phyloP scores from a whole-genome alignment of 1,284 basidiomycete genomes.

The Trichosporon asahii region DNA sequence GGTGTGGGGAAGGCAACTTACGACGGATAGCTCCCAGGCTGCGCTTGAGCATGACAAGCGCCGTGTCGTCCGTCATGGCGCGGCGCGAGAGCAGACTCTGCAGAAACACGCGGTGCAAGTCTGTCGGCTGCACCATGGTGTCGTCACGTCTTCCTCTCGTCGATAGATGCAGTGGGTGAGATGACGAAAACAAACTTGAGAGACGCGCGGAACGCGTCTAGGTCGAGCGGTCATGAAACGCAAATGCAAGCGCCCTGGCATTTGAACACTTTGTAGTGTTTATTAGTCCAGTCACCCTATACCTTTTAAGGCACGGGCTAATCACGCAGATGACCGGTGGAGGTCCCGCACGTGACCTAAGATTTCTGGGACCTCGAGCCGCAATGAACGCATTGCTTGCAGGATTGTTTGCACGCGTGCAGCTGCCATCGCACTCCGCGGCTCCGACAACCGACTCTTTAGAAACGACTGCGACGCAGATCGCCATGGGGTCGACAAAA shows the following conservation, averaged over 20 bases:
- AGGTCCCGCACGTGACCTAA: background rate
- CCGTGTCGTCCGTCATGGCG: constrained; percentile 35
- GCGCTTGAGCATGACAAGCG: constrained; percentile 45
- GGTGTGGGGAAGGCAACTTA: too few species aligned
- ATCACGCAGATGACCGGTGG: background rate
- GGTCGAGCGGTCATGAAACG: background rate
- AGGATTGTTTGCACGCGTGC: background rate
- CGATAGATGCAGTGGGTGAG: background rate
- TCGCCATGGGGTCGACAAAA: constrained; percentile 11
- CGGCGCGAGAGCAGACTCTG: constrained; percentile 45
- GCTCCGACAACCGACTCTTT: background rate
- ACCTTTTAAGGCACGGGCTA: background rate
- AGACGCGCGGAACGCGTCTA: constrained; percentile 1
- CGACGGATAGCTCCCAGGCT: constrained; percentile 33
- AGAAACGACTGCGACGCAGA: constrained; percentile 11
- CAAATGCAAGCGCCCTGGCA: background rate
- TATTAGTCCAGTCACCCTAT: background rate
- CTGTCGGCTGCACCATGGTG: constrained; percentile 28
- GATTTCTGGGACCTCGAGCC: background rate
- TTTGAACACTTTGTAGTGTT: background rate
- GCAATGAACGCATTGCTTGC: background rate
- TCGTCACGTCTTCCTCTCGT: background rate
- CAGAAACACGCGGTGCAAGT: constrained; percentile 45
- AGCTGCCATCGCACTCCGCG: background rate
- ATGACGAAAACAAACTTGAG: background rate